Percentiles rank a stretch among this genome's conserved stretches.
Evolutionary conservation across 108 stramenopile genomes (phyloP).

Genomic region (Cyclostephanos invisitatus): DNA sequence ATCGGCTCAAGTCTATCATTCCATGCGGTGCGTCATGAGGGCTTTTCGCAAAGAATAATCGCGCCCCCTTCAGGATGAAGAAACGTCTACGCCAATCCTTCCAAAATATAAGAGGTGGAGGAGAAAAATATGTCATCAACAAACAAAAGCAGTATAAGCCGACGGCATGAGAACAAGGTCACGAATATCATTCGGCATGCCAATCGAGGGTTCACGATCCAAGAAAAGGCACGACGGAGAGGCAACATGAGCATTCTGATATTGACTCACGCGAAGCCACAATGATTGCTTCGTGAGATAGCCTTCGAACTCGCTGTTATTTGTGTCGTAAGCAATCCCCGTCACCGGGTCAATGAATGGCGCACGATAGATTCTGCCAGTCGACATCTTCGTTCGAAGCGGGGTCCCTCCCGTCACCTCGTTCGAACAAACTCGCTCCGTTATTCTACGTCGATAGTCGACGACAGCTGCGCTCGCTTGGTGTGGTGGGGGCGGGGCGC

Average conservation of each 20-base stretch:
- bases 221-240: neutral
- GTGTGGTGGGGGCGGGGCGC: too few species aligned
- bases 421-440: too few species aligned
- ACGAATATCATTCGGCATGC: neutral
- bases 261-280: slow-evolving; percentile 83
- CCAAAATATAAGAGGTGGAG: neutral
- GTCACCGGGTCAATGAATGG: slow-evolving; percentile 85
- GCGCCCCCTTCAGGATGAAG: slow-evolving; percentile 98
- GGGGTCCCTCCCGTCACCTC: too few species aligned
- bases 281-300: slow-evolving; percentile 90
- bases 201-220: neutral
- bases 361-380: slow-evolving; percentile 53
- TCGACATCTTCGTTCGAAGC: neutral
- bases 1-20: slow-evolving; percentile 93
- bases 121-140: neutral
- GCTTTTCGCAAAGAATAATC: slow-evolving; percentile 93
- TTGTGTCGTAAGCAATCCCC: slow-evolving; percentile 82
- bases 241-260: neutral
- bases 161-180: neutral
- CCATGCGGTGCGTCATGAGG: slow-evolving; percentile 78
- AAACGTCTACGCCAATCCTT: slow-evolving; percentile 98
- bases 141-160: neutral
- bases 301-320: slow-evolving; percentile 87
- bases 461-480: too few species aligned
- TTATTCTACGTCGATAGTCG: too few species aligned